A percentile compares a stretch with the other conserved stretches of the same genome.
Conservation (phyloP, 352 stramenopile genomes). For the Thraustochytrium sp. region DNA sequence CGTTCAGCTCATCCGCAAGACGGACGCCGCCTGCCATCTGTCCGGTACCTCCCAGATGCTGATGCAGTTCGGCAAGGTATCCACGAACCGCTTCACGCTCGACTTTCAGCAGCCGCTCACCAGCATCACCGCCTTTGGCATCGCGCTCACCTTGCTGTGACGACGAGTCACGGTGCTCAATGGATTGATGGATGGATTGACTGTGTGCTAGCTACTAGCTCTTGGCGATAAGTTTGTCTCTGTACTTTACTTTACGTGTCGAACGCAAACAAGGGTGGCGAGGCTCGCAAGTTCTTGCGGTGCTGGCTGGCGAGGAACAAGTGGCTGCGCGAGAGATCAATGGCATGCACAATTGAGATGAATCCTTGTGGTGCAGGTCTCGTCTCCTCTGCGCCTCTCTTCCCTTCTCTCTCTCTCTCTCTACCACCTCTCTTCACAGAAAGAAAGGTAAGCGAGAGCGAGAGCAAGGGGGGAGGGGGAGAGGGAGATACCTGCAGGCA, state of each 20-base stretch:
- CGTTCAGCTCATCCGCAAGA: slow-evolving; percentile 73
- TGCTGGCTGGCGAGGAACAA: too few relatives aligned
- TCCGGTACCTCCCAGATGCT: slow-evolving; percentile 48
- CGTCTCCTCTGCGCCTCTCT: too few relatives aligned
- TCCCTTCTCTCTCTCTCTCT: too few relatives aligned
- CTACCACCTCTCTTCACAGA: too few relatives aligned
- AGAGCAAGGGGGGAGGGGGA: not conserved
- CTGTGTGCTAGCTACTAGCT: too few relatives aligned
- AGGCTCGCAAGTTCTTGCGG: too few relatives aligned
- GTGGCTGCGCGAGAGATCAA: too few relatives aligned
- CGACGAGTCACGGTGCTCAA: not conserved
- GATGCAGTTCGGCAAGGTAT: slow-evolving; percentile 74
- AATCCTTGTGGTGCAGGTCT: too few relatives aligned
- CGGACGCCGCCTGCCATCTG: slow-evolving; percentile 72
- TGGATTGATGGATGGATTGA: not conserved
- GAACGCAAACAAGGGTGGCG: too few relatives aligned
- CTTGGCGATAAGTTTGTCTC: not conserved
- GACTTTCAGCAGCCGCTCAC: slow-evolving; percentile 79
- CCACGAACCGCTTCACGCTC: slow-evolving; percentile 80
- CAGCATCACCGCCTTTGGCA: slow-evolving; percentile 74
- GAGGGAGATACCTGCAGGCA: too few relatives aligned
- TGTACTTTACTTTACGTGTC: not conserved
- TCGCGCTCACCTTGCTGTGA: slow-evolving; percentile 72
- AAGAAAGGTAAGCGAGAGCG: not conserved
- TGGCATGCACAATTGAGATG: too few relatives aligned